Conservation (phyloP, 1,139 yeast genomes). For the Saccharomycopsis crataegensis region DNA sequence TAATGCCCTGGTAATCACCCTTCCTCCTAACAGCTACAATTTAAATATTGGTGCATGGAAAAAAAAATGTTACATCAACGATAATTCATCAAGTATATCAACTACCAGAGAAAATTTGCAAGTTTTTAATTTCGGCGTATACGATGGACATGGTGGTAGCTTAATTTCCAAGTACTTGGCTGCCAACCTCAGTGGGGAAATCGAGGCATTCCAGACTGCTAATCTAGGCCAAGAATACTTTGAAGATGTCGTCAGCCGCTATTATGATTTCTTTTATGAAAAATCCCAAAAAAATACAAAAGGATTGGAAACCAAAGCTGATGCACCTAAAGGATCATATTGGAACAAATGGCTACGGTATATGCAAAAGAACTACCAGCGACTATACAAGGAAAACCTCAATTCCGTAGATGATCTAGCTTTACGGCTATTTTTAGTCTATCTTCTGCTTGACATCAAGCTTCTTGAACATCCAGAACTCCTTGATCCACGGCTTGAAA, state of each 20-base stretch:
- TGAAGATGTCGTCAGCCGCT: slow-evolving; percentile 43
- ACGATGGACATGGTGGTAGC: slow-evolving; percentile 93
- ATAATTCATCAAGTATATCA: slow-evolving; percentile 12
- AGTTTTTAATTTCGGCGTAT: slow-evolving; percentile 63
- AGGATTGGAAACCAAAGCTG: slow-evolving; percentile 21
- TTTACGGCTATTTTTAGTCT: slow-evolving; percentile 55
- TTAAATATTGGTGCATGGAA: slow-evolving; percentile 13
- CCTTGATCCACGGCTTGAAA: slow-evolving; percentile 1
- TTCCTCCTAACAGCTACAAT: slow-evolving; percentile 31
- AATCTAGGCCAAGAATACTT: slow-evolving; percentile 18
- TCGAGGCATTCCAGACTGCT: slow-evolving; percentile 9
- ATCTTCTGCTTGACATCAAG: slow-evolving; percentile 45
- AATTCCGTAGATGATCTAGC: slow-evolving; percentile 47
- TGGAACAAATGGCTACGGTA: slow-evolving; percentile 75
- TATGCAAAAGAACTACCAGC: slow-evolving; percentile 37
- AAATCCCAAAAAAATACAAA: background rate
- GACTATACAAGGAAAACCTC: slow-evolving; percentile 33
- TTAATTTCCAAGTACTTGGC: slow-evolving; percentile 57
- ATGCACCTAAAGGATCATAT: slow-evolving; percentile 65
- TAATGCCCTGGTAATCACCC: slow-evolving; percentile 48
- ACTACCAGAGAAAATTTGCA: slow-evolving; percentile 6
- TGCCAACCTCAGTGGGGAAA: slow-evolving; percentile 4
- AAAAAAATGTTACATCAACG: background rate
- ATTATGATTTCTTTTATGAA: slow-evolving; percentile 40
- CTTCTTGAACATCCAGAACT: slow-evolving; percentile 8